Percentiles rank a stretch among this genome's conserved stretches.
Conservation (phyloP, 768 basidiomycete genomes). For the Xanthoconium purpureum region DNA sequence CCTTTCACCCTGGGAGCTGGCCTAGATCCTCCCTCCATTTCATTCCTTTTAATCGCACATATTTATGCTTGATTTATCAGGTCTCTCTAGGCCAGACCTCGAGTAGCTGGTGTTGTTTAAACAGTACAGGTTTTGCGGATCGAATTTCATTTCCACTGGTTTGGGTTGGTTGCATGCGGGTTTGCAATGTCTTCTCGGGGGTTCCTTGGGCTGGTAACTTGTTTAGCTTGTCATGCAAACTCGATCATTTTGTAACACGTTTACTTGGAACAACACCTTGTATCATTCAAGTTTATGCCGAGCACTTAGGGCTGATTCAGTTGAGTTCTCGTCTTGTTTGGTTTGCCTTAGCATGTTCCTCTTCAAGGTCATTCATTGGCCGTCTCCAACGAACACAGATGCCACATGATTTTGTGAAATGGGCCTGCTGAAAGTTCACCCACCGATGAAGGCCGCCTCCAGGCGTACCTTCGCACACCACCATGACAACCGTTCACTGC, state of each 20-base stretch:
- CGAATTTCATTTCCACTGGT: slow-evolving; percentile 12
- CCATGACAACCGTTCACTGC: no score
- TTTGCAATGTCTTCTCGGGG: slow-evolving; percentile 1
- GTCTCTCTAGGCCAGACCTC: slow-evolving; percentile 11
- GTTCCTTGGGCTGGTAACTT: slow-evolving; percentile 15
- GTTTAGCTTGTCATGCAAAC: slow-evolving; percentile 3
- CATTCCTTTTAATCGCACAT: neutral
- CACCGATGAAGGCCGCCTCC: no score
- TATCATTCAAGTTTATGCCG: neutral
- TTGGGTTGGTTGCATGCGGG: slow-evolving; percentile 11
- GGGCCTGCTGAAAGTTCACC: no score
- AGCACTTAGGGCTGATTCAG: neutral
- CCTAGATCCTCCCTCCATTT: slow-evolving; percentile 1
- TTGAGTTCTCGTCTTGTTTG: no score
- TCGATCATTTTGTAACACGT: slow-evolving; percentile 10
- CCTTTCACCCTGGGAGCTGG: slow-evolving; percentile 12
- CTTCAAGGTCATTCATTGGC: no score
- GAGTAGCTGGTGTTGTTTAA: slow-evolving; percentile 9
- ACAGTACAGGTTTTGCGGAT: neutral
- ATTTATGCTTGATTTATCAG: slow-evolving; percentile 17
- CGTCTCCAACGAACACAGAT: no score
- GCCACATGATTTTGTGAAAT: no score
- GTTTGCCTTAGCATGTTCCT: no score
- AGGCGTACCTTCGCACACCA: no score
- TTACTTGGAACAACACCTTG: neutral